These are phyloP conservation scores for Cryphonectria carpinicola DNA, from an alignment of 2,329 filamentous ascomycete genomes.

Conservation along the genomic window DNA sequence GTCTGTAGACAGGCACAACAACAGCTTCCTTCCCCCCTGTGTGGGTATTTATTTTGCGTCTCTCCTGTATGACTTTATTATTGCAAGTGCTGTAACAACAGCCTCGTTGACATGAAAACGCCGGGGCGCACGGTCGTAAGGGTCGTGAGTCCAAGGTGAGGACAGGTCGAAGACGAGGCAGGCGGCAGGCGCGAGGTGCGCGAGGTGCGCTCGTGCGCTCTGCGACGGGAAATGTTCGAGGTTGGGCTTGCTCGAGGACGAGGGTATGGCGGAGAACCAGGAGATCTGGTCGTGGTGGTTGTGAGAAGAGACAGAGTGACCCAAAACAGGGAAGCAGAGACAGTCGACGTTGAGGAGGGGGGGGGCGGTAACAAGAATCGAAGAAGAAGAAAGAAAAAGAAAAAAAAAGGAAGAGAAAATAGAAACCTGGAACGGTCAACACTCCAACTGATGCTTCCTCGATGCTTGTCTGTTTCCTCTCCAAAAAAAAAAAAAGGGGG, in stretches of 20 bases:
- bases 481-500: background rate
- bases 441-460: slow-evolving; percentile 22
- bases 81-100: slow-evolving; percentile 14
- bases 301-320: background rate
- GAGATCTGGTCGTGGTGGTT: background rate
- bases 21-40: slow-evolving; percentile 4
- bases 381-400: background rate
- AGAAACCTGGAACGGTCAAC: slow-evolving; percentile 29
- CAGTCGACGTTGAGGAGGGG: background rate
- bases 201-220: background rate
- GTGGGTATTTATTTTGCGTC: slow-evolving; percentile 4
- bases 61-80: slow-evolving; percentile 12
- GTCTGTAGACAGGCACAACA: slow-evolving; percentile 18
- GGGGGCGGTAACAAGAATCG: background rate
- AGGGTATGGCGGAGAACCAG: background rate
- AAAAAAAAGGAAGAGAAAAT: slow-evolving; percentile 9
- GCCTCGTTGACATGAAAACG: slow-evolving; percentile 8
- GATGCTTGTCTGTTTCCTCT: slow-evolving; percentile 5
- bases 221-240: background rate
- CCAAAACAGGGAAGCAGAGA: background rate
- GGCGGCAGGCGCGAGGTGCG: background rate
- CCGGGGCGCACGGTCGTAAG: background rate
- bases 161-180: background rate
- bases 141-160: slow-evolving; percentile 4
- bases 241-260: background rate